Conservation (phyloP, 495 filamentous ascomycete genomes). For the Evernia prunastri region DNA sequence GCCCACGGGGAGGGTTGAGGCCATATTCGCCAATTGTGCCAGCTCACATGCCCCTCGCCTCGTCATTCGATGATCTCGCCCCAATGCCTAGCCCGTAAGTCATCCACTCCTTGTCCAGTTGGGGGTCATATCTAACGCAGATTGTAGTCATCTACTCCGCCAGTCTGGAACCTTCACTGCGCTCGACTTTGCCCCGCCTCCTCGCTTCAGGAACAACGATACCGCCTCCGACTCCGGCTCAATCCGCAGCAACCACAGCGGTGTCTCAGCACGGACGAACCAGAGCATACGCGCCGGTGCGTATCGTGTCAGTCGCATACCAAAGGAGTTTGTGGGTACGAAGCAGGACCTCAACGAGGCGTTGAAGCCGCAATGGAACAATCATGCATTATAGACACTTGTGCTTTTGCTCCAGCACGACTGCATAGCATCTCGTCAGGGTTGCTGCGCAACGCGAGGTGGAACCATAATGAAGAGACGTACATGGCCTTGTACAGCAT, state of each 20-base stretch:
- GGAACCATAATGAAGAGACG: constrained; percentile 18
- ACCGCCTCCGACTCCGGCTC: constrained; percentile 76
- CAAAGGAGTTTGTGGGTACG: constrained; percentile 75
- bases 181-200: constrained; percentile 92
- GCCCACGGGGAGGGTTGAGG: constrained; percentile 65
- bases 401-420: not conserved
- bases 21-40: constrained; percentile 66
- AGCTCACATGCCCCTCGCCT: constrained; percentile 68
- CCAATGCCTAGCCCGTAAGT: constrained; percentile 89
- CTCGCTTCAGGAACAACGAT: constrained; percentile 70
- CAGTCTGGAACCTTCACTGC: constrained; percentile 86
- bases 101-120: constrained; percentile 11
- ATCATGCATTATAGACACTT: constrained; percentile 33
- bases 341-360: constrained; percentile 60
- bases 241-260: constrained; percentile 77
- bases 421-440: constrained; percentile 5
- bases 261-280: constrained; percentile 63
- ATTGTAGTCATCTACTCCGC: constrained; percentile 65
- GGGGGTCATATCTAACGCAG: constrained; percentile 29
- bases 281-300: constrained; percentile 80
- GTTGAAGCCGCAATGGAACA: constrained; percentile 74
- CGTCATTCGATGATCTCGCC: constrained; percentile 79
- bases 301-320: constrained; percentile 82
- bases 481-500: constrained; percentile 12
- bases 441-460: constrained; percentile 14